phyloP scores from a whole-genome alignment of 2,329 filamentous ascomycete species.

The Corynespora cassiicola region DNA sequence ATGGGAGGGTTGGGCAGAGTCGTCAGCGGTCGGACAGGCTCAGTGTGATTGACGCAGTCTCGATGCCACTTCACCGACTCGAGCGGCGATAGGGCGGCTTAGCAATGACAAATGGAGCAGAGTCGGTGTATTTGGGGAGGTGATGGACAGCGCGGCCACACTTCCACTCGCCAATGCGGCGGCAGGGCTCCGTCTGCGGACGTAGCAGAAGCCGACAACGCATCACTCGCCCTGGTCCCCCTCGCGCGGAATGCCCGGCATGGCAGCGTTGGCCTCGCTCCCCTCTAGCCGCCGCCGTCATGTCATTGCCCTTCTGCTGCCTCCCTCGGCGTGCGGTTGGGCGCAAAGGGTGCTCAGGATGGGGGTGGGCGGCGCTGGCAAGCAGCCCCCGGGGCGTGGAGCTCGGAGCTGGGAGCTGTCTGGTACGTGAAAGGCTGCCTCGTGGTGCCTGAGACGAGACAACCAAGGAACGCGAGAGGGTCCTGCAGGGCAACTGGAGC shows the following conservation, averaged over 20 bases:
- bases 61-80: background rate
- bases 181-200: slow-evolving; percentile 7
- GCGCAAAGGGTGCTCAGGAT: slow-evolving; percentile 7
- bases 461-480: slow-evolving; percentile 11
- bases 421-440: slow-evolving; percentile 23
- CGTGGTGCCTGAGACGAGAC: slow-evolving; percentile 25
- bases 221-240: slow-evolving; percentile 22
- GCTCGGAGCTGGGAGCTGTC: too few relatives aligned
- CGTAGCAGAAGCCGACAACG: slow-evolving; percentile 26
- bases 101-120: slow-evolving; percentile 7
- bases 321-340: slow-evolving; percentile 15
- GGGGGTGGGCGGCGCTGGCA: slow-evolving; percentile 1
- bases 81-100: background rate
- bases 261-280: slow-evolving; percentile 21
- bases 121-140: slow-evolving; percentile 7
- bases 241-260: slow-evolving; percentile 14
- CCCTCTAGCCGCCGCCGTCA: slow-evolving; percentile 26
- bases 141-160: too few relatives aligned
- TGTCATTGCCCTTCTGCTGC: too few relatives aligned
- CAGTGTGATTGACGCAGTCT: too few relatives aligned
- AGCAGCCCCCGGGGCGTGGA: slow-evolving; percentile 11
- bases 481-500: slow-evolving; percentile 22
- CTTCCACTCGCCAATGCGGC: too few relatives aligned
- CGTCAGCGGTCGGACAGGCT: too few relatives aligned
- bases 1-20: too few relatives aligned